Conservation (phyloP, 2,329 filamentous ascomycete species). For the Fusarium temperatum region DNA sequence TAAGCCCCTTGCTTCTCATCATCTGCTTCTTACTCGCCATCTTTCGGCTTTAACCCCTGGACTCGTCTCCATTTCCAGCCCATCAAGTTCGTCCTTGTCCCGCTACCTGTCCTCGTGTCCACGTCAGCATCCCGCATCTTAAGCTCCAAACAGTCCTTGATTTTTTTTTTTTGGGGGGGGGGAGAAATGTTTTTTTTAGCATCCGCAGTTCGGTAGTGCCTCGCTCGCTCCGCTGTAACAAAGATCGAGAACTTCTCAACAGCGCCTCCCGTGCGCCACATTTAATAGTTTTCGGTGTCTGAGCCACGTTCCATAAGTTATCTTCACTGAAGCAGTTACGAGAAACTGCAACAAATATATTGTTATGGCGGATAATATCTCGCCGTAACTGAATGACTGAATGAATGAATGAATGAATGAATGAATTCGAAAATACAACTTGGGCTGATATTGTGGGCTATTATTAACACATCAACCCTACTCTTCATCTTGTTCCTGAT, state of each 20-base stretch:
- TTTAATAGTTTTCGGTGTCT: neutral
- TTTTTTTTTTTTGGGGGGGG: neutral
- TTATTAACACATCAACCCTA: neutral
- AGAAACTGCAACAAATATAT: neutral
- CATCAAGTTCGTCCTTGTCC: constrained; percentile 2
- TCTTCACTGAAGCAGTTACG: neutral
- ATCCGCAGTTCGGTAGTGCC: constrained; percentile 23
- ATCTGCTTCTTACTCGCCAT: neutral
- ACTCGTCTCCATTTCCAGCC: constrained; percentile 7
- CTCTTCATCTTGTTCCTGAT: constrained; percentile 31
- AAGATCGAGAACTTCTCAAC: neutral
- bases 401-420: too few species aligned
- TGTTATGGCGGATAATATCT: neutral
- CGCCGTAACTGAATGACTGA: too few species aligned
- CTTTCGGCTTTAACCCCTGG: constrained; percentile 9
- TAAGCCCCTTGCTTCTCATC: constrained; percentile 6
- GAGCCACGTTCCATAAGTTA: neutral
- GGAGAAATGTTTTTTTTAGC: constrained; percentile 11
- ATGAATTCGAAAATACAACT: neutral
- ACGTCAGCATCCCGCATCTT: constrained; percentile 30
- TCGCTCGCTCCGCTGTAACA: constrained; percentile 2
- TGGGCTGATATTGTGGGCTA: neutral
- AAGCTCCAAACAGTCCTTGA: constrained; percentile 1
- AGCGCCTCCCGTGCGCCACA: constrained; percentile 25
- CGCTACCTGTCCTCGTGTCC: constrained; percentile 27